Base-by-base conservation (phyloP, 495 filamentous ascomycete genomes). In the Neurospora sp. region DNA sequence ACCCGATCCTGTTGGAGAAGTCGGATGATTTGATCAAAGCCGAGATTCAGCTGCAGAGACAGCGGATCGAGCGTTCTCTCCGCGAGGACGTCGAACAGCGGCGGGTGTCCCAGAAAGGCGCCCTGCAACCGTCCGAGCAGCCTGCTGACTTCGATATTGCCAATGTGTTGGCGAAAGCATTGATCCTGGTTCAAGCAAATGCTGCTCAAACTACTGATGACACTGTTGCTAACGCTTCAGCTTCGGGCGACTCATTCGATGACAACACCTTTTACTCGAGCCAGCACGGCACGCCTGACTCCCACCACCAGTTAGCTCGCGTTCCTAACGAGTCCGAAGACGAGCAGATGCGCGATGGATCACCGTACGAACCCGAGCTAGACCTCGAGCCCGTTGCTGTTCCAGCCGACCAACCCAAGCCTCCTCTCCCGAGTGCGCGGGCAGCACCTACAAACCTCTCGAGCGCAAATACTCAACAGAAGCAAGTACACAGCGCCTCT, bases 251-350 rank as follows among this genome's bases (percentile, higher is more conserved):
- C 78, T 95, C 93, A 12, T 92, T 93, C 82, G 94, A 97, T 82
- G 91, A 95, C 78, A 94, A 96, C 76, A 94, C 93, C n/a, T 95
- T 96, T 82, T 97, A 98, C 84, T 97, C 94, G 69, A 97, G 93
- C 85, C 91, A 90, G 83, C 82, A 84, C 79, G 85, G 85, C 72
- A 87, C 86, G 0, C 86, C 87, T 42, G 82, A 85, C 49, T 81
- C 82, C 16, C 54, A 66, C 3, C 81, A 78, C 69, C 79, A 79
- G 71, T 78, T 82, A 10, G 82, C 84, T 18, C 83, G 83, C 66
- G 72, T 82, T 20, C 85, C 80, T 42, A 79, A 80, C 74, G 79
- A 83, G 71, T 75, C 83, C 18, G 85, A 84, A 74, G 85, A 87
- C 73, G 79, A 84, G 69, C 79, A 83, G 73, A 79, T 83, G 79